Conservation (phyloP, 2,329 filamentous ascomycete genomes). For the Sarocladium kiliense region DNA sequence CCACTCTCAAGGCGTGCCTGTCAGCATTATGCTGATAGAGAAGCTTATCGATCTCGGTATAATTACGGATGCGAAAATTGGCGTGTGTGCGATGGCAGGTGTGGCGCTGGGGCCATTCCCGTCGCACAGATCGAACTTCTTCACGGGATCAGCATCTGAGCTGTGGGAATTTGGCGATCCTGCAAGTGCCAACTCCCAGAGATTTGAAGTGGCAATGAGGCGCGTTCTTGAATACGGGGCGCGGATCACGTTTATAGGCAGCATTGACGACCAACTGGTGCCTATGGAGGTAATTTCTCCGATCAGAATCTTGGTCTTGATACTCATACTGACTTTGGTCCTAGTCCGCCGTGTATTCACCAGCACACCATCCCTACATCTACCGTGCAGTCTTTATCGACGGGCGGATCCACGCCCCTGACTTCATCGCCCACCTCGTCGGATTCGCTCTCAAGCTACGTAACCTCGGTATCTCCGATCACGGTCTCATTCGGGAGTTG, state of each 20-base stretch:
- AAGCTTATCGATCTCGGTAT: constrained; percentile 90
- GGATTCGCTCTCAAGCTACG: constrained; percentile 91
- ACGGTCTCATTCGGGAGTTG: constrained; percentile 87
- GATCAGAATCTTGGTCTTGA: not conserved
- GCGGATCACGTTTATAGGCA: constrained; percentile 82
- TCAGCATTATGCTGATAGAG: constrained; percentile 85
- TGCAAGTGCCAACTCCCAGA: constrained; percentile 73
- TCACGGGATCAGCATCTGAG: constrained; percentile 88
- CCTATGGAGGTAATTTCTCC: constrained; percentile 72
- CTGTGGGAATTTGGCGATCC: constrained; percentile 89
- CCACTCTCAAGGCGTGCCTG: constrained; percentile 93
- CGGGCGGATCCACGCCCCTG: constrained; percentile 82
- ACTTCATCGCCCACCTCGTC: constrained; percentile 89
- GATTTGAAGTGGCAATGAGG: constrained; percentile 72
- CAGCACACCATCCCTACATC: constrained; percentile 84
- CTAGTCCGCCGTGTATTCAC: constrained; percentile 78
- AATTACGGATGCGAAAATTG: constrained; percentile 69
- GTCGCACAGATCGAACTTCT: constrained; percentile 82
- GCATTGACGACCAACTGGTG: constrained; percentile 94
- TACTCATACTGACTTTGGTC: constrained; percentile 14
- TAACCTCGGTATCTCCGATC: constrained; percentile 88
- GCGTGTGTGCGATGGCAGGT: constrained; percentile 84
- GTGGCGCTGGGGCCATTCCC: constrained; percentile 91
- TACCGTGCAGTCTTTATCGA: constrained; percentile 96
- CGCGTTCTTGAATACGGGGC: constrained; percentile 73